A percentile compares a stretch with the other conserved stretches of the same genome.
phyloP scores from a whole-genome alignment of 2,329 filamentous ascomycete species.

The Aspergillus ruber region DNA sequence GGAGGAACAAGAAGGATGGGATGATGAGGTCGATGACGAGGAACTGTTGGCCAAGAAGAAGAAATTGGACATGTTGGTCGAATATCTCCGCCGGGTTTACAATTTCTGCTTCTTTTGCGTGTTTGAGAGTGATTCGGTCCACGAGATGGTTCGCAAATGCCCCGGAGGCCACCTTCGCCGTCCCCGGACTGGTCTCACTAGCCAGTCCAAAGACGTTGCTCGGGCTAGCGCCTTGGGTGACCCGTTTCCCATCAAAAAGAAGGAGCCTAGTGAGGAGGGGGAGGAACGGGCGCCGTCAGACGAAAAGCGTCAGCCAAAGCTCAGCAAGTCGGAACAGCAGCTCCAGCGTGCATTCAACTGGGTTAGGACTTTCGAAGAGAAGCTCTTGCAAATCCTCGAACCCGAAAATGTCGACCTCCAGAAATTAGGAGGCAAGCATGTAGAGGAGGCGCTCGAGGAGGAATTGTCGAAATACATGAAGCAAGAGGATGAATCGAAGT shows the following conservation, averaged over 20 bases:
- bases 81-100: conserved; percentile 93
- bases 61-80: conserved; percentile 88
- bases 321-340: conserved; percentile 79
- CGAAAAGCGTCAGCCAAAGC: conserved; percentile 67
- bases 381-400: conserved; percentile 85
- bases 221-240: conserved; percentile 76
- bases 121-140: conserved; percentile 94
- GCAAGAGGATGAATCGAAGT: conserved; percentile 96
- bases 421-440: conserved; percentile 81
- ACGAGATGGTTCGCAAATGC: conserved; percentile 92
- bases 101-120: conserved; percentile 99
- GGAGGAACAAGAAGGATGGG: conserved; percentile 66
- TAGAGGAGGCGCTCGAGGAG: conserved; percentile 80
- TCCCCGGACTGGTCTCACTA: conserved; percentile 77
- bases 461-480: conserved; percentile 85
- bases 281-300: conserved; percentile 60
- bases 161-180: conserved; percentile 94
- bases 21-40: conserved; percentile 76
- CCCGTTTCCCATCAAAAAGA: conserved; percentile 77
- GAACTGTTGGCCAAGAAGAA: conserved; percentile 91
- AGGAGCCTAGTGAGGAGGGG: conserved; percentile 56
- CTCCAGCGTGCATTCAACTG: conserved; percentile 94
- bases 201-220: conserved; percentile 75
- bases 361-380: conserved; percentile 98
- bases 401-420: conserved; percentile 79